Conservation (phyloP, 2,329 filamentous ascomycete species). For the Shiraia sp. region DNA sequence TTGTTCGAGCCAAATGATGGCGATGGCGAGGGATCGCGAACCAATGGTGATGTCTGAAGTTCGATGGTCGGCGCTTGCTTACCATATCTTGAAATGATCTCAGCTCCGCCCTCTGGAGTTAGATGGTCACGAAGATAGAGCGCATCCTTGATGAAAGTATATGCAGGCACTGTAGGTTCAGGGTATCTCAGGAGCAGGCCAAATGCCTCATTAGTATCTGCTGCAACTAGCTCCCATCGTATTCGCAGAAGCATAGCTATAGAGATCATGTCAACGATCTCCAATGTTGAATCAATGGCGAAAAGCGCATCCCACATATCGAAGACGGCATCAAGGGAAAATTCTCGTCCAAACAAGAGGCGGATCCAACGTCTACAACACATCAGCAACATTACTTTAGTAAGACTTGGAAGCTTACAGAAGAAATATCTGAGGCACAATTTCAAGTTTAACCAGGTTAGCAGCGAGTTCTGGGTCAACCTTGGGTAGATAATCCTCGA, state of each 20-base stretch:
- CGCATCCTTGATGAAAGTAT: conserved; percentile 85
- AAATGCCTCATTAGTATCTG: conserved; percentile 85
- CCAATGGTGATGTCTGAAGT: conserved; percentile 26
- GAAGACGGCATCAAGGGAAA: conserved; percentile 82
- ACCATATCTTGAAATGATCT: conserved; percentile 73
- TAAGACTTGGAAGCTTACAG: conserved; percentile 63
- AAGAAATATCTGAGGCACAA: conserved; percentile 94
- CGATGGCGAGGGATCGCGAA: conserved; percentile 34
- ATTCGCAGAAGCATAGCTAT: conserved; percentile 92
- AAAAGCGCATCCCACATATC: conserved; percentile 90
- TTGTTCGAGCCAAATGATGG: conserved; percentile 28
- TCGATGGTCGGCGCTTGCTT: conserved; percentile 44
- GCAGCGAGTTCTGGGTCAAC: conserved; percentile 81
- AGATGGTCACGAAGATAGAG: conserved; percentile 72
- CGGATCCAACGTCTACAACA: conserved; percentile 80
- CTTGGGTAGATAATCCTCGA: conserved; percentile 76
- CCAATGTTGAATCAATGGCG: conserved; percentile 77
- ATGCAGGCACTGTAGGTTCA: conserved; percentile 65
- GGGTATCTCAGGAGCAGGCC: conserved; percentile 85
- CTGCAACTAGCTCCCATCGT: conserved; percentile 82
- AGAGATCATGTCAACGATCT: conserved; percentile 87
- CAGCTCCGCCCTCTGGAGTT: conserved; percentile 62
- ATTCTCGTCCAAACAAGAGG: conserved; percentile 89
- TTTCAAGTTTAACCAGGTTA: conserved; percentile 81
- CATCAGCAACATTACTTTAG: conserved; percentile 17